A percentile compares a stretch with the other conserved stretches of the same genome.
Evolutionary conservation across 495 filamentous ascomycete species (phyloP).

Genomic region (Poronia punctata): DNA sequence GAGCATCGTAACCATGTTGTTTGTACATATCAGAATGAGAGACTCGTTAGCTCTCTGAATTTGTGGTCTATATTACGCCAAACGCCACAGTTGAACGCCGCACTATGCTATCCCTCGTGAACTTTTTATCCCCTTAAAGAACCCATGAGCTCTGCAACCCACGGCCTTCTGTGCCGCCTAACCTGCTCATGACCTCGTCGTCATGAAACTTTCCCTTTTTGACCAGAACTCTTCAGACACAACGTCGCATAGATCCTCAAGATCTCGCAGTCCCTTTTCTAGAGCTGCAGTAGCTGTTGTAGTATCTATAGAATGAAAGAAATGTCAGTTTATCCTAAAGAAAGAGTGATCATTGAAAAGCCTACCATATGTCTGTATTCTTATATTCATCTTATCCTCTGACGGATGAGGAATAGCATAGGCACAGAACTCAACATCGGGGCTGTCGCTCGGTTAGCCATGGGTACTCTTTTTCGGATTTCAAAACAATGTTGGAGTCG

Average conservation of each 20-base stretch:
- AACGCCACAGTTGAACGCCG: too few species aligned
- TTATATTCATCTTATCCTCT: slow-evolving; percentile 89
- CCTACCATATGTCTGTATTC: slow-evolving; percentile 93
- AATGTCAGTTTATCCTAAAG: slow-evolving; percentile 4
- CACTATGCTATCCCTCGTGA: slow-evolving; percentile 16
- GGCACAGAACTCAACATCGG: slow-evolving; percentile 93
- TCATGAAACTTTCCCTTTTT: slow-evolving; percentile 57
- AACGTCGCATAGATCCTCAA: slow-evolving; percentile 87
- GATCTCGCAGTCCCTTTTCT: slow-evolving; percentile 79
- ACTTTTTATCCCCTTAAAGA: slow-evolving; percentile 4
- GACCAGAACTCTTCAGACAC: slow-evolving; percentile 76
- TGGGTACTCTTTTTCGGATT: not conserved
- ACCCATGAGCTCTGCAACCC: not conserved
- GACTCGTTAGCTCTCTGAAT: slow-evolving; percentile 16
- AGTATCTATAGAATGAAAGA: slow-evolving; percentile 47
- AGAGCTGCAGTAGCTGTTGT: slow-evolving; percentile 77
- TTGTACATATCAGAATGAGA: slow-evolving; percentile 32
- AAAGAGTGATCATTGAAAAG: slow-evolving; percentile 1
- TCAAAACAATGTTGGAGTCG: not conserved
- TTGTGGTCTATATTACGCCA: slow-evolving; percentile 19
- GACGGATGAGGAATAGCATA: slow-evolving; percentile 98
- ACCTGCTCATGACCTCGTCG: slow-evolving; percentile 7
- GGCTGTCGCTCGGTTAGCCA: slow-evolving; percentile 44
- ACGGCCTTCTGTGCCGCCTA: not conserved
- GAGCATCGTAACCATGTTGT: slow-evolving; percentile 10